Conservation (phyloP, 257 asterid genomes). For the Schizonepeta tenuifolia region DNA sequence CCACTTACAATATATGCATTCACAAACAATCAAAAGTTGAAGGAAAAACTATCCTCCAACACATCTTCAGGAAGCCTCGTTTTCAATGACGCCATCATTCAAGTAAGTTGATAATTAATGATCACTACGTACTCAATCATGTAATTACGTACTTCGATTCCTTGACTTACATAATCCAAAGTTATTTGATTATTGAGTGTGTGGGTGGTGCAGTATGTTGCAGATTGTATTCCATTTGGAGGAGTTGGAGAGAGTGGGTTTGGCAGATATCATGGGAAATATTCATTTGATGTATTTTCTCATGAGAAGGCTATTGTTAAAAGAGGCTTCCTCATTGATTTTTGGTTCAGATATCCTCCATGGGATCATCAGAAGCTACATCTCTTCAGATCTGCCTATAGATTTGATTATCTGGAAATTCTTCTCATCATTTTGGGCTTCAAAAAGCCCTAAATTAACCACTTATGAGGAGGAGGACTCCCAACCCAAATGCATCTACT, state of each 20-base stretch:
- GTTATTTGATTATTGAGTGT: neutral
- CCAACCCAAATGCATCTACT: too few relatives aligned
- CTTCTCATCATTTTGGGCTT: constrained; percentile 62
- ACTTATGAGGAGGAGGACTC: too few relatives aligned
- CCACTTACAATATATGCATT: constrained; percentile 71
- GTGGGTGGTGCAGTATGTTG: constrained; percentile 56
- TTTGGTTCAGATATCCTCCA: constrained; percentile 94
- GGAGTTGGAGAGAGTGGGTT: constrained; percentile 84
- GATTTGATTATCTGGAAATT: constrained; percentile 59
- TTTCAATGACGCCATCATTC: constrained; percentile 78
- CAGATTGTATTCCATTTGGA: constrained; percentile 76
- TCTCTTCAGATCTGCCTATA: constrained; percentile 55
- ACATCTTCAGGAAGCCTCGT: constrained; percentile 75
- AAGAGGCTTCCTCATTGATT: constrained; percentile 50
- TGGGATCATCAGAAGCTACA: constrained; percentile 61
- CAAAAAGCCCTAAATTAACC: constrained; percentile 40
- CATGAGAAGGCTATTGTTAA: constrained; percentile 59
- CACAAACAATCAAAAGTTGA: constrained; percentile 54
- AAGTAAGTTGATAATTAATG: too few relatives aligned
- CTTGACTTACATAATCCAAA: too few relatives aligned
- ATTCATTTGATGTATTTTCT: constrained; percentile 66
- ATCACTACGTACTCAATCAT: too few relatives aligned
- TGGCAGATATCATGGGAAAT: constrained; percentile 84
- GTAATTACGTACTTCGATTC: too few relatives aligned
- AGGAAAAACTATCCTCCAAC: constrained; percentile 43